Evolutionary conservation across 306 rosid genomes (phyloP), one percentile per base, ranked within the genome.

Genomic region (Prunus salicina): DNA sequence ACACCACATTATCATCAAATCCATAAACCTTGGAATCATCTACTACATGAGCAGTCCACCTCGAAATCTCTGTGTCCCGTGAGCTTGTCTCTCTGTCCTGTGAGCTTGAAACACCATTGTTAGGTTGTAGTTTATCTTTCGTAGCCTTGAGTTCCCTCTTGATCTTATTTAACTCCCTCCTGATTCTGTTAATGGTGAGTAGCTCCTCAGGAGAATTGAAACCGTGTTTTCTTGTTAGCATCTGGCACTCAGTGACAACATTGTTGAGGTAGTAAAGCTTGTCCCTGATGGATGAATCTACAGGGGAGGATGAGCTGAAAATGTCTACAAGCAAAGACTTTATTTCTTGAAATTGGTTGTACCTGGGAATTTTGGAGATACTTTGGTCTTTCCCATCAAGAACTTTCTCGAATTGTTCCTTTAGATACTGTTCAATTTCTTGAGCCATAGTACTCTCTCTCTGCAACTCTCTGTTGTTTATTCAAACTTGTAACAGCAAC

Each of bases 1-100:
- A 47, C 46, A 64, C 5, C 25, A 34, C 64, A 18, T 80, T 71
- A 24, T 80, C 65, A 12, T 58, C 76, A 52, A 80, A 69, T 41
- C 83, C 83, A 67, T 61, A 61, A 68, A 74, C 70, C 76, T 19
- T 68, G 18, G 22, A 30, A 24, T 51, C 53, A 50, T 49, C 57
- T 24, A 58, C 70, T 14, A 13, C 24, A 3, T 6, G 56, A 11
- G 82, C 8, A 67, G 58, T 27, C 66, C 20, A 10, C 27, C 32
- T 43, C 41, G 20, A 18, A 46, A 15, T 10, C 11, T 8, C 28
- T n/a, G 13, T 24, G 12, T 20, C 2, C 61, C 0, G 4, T 56
- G 14, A 55, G 61, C 61, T 55, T 55, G 27, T 10, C 11, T 7
- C 61, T 8, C 0, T 24, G 11, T 10, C 27, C 62, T 3, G 12